phyloP scores from a whole-genome alignment of 352 stramenopile species.

The Pythium plurisporium region DNA sequence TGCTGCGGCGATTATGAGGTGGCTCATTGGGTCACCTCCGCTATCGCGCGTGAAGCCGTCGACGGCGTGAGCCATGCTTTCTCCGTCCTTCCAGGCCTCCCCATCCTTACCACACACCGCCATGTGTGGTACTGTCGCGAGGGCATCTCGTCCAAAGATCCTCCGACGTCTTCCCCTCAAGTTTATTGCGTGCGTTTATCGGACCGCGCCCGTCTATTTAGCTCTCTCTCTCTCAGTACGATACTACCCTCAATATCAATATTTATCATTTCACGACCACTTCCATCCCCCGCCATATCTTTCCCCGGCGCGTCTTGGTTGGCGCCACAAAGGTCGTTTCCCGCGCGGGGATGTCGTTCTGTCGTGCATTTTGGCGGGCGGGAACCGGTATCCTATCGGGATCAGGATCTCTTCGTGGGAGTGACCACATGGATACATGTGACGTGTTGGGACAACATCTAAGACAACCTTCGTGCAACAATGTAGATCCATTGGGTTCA shows the following conservation, averaged over 20 bases:
- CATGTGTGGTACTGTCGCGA: not conserved
- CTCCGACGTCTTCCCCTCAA: not conserved
- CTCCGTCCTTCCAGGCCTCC: not conserved
- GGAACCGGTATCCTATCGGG: conserved; percentile 10
- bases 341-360: not conserved
- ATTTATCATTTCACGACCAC: not conserved
- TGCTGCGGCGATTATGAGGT: conserved; percentile 6
- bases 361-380: conserved; percentile 7
- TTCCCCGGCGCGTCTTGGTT: not conserved
- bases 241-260: not conserved
- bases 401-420: not conserved
- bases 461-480: not conserved
- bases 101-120: not conserved
- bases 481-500: not conserved
- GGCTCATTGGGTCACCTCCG: too few relatives aligned
- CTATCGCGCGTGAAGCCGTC: too few relatives aligned
- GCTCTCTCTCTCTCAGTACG: too few relatives aligned
- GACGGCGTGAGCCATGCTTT: not conserved
- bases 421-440: conserved; percentile 9
- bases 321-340: not conserved
- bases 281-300: not conserved
- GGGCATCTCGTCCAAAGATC: not conserved
- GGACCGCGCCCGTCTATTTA: conserved; percentile 3
- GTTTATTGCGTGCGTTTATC: not conserved
- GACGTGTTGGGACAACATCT: conserved; percentile 3